These are phyloP conservation scores for Termitomyces titanicus DNA, from an alignment of 768 basidiomycete species.

Conservation along the genomic window DNA sequence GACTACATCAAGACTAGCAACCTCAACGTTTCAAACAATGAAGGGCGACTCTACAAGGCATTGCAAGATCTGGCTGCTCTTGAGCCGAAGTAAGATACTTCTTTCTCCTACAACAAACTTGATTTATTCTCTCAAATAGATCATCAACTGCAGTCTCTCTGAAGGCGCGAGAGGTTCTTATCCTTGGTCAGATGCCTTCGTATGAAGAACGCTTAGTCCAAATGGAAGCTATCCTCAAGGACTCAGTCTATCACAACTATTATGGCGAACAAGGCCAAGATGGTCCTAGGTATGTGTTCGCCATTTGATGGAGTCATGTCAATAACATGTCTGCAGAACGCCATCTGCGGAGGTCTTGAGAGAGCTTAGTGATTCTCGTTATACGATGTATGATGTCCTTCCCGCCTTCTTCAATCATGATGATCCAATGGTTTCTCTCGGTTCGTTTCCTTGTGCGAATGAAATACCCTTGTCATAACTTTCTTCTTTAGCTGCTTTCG, in stretches of 20 bases:
- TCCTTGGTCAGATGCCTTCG: slow-evolving; percentile 94
- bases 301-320: neutral
- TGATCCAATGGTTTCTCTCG: slow-evolving; percentile 81
- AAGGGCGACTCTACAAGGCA: slow-evolving; percentile 71
- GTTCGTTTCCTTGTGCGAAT: slow-evolving; percentile 35
- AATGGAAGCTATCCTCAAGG: slow-evolving; percentile 91
- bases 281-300: slow-evolving; percentile 48
- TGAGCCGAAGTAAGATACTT: slow-evolving; percentile 72
- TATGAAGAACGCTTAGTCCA: slow-evolving; percentile 92
- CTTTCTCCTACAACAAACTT: neutral
- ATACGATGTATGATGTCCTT: slow-evolving; percentile 96
- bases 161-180: slow-evolving; percentile 96
- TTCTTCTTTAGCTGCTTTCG: slow-evolving; percentile 69
- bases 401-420: slow-evolving; percentile 91
- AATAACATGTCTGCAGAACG: slow-evolving; percentile 41
- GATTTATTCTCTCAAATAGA: slow-evolving; percentile 31
- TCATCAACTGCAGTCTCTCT: slow-evolving; percentile 90
- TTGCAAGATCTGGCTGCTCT: slow-evolving; percentile 80
- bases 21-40: slow-evolving; percentile 70
- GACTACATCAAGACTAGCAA: slow-evolving; percentile 86
- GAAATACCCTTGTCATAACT: neutral
- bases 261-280: slow-evolving; percentile 78
- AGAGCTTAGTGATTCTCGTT: slow-evolving; percentile 94
- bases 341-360: slow-evolving; percentile 85
- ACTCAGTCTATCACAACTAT: slow-evolving; percentile 80